Base-by-base conservation (phyloP, 371 early-diverging fungal species). In the Rhizomucor miehei region DNA sequence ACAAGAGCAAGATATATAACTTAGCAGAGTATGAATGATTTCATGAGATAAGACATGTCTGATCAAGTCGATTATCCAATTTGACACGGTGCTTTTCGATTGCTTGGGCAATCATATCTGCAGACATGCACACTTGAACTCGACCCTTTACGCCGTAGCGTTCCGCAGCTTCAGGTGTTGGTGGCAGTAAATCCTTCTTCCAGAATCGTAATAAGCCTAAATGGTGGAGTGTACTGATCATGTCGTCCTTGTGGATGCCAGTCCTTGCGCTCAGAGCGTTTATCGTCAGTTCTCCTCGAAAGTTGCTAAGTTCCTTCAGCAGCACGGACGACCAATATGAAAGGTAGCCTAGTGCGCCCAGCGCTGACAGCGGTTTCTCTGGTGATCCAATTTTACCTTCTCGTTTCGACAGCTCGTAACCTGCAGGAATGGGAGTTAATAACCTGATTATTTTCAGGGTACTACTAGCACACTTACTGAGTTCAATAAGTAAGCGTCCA, bases 311-410 rank as follows among this genome's bases (percentile, higher is more conserved):
- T 0, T 54, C 44, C 4, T 63, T 39, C 11, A 74, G 9, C 16
- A 93, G 71, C 3, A 84, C 78, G 8, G 84, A 78, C 34, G 80
- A 71, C 93, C 93, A 92, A 65, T 85, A 92, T 1, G 84, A 79
- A 25, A 77, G 70, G 54, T 89, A 94, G 55, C 85, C 82, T 8
- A 87, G 66, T 17, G 80, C 66, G 23, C 91, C 91, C 9, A 90
- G 65, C 41, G 82, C 87, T 6, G 89, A 89, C 13, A 94, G 62
- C 20, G 95, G 94, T 59, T 90, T 91, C 61, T 94, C 94, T 4
- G 93, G 94, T 0, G 93, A 90, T 34, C 96, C 95, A 14, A 90
- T 84, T 43, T 88, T 86, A n/a, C 84, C 84, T 53, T 98, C 95
- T 44, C 78, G 80, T 68, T 89, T 93, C 24, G 93, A 89, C 54